Evolutionary conservation across 441 rosid species (phyloP), one percentile per base, ranked within the genome.

Genomic region (Dalechampia spathulata): DNA sequence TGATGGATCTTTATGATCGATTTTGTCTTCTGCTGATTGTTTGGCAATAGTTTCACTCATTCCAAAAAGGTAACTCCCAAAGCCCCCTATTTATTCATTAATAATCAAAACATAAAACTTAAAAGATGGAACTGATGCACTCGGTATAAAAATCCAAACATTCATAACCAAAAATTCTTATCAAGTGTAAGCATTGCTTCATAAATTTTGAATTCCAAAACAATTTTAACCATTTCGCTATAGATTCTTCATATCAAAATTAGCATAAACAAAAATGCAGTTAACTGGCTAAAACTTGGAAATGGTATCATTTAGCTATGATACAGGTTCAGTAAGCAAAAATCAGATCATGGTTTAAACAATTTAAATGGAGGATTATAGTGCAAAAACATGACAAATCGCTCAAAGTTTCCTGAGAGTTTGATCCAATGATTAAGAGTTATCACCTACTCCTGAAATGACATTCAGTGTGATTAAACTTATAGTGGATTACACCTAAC

Each of bases 51-150:
- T 69, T 43, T 71, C 61, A 57, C 96, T 91, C 98, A 91, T 86
- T 20, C 83, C 98, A 54, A 88, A 81, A 38, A 91, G 72, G 71
- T 88, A 91, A 67, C 90, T 88, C 55, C 93, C 98, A 57, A 86
- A 86, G 15, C 96, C 96, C 53, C 98, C 98, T 88, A 73, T 36
- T 47, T 13, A 3, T 47, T n/a, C 44, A 41, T 48, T 36, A 46
- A 12, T 56, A 45, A 30, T 27, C 49, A 47, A 52, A 1, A 5
- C 38, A 22, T 7, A 25, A 1, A 25, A 9, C 50, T 13, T 32
- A 22, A 19, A 27, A 19, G 13, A 45, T 2, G 23, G 14, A 61
- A 61, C 23, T 20, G n/a, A 11, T 23, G 34, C 37, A 16, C 39
- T 19, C 22, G n/a, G 13, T 17, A 26, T 17, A 26, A 46, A 49